phyloP scores from a whole-genome alignment of 75 land plant species.

The Pinus taeda region DNA sequence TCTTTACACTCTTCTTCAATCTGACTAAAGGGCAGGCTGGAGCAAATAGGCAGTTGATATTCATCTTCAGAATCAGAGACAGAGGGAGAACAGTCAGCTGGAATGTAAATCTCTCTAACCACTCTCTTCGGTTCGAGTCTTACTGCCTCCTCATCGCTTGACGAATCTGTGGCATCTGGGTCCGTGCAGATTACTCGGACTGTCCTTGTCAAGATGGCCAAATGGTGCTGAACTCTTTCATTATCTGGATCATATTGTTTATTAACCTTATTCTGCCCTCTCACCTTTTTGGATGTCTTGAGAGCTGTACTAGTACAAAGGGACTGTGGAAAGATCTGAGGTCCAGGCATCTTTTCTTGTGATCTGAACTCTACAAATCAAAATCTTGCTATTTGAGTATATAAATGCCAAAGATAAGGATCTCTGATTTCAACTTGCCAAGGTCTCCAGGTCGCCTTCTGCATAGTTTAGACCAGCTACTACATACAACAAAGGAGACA shows the following conservation, averaged over 20 bases:
- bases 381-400: background rate
- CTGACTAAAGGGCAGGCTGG: background rate
- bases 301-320: background rate
- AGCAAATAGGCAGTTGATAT: background rate
- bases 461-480: conserved; percentile 9
- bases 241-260: background rate
- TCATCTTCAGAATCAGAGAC: conserved; percentile 3
- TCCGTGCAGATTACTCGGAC: conserved; percentile 6
- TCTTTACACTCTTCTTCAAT: background rate
- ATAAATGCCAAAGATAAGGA: background rate
- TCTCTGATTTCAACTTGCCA: conserved; percentile 14
- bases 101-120: conserved; percentile 9
- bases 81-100: background rate
- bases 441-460: conserved; percentile 1
- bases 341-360: conserved; percentile 5
- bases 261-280: background rate
- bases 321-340: background rate
- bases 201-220: background rate
- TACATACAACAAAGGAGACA: background rate
- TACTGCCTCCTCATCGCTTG: conserved; percentile 3
- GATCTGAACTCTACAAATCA: background rate
- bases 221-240: background rate
- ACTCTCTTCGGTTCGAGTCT: background rate
- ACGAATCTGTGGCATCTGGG: conserved; percentile 12
- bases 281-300: background rate